Evolutionary conservation across 306 rosid genomes (phyloP).

Genomic region (Rosa chinensis): DNA sequence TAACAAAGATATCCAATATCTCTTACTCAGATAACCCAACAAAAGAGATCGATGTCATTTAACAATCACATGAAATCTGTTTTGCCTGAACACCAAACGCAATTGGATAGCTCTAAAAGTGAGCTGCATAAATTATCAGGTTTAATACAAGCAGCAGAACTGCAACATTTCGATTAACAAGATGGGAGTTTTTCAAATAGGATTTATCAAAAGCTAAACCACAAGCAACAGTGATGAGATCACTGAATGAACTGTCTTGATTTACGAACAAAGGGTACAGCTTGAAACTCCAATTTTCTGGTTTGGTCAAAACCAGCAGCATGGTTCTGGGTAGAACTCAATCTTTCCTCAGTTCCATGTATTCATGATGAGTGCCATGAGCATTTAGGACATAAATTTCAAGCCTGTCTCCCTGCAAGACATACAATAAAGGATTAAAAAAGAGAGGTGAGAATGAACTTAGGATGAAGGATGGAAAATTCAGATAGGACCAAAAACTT

Average conservation of each 20-base stretch:
- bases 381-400: constrained; percentile 73
- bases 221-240: constrained; percentile 15
- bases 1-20: not conserved
- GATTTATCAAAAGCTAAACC: constrained; percentile 23
- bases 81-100: not conserved
- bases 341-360: constrained; percentile 78
- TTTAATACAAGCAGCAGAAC: constrained; percentile 17
- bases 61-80: not conserved
- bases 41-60: not conserved
- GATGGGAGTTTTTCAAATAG: constrained; percentile 1
- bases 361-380: constrained; percentile 56
- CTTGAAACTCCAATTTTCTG: constrained; percentile 31
- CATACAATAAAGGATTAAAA: constrained; percentile 13
- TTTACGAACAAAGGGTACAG: constrained; percentile 13
- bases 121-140: constrained; percentile 1
- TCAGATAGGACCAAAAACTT: constrained; percentile 31
- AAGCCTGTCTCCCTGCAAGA: constrained; percentile 75
- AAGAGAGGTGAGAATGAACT: not conserved
- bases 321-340: constrained; percentile 31
- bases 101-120: not conserved
- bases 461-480: not conserved
- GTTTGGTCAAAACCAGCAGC: constrained; percentile 22
- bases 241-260: not conserved
- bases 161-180: not conserved
- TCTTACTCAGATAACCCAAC: not conserved